These are phyloP conservation scores for Hypomontagnella submonticulosa DNA, from an alignment of 495 filamentous ascomycete genomes.

Conservation along the genomic window DNA sequence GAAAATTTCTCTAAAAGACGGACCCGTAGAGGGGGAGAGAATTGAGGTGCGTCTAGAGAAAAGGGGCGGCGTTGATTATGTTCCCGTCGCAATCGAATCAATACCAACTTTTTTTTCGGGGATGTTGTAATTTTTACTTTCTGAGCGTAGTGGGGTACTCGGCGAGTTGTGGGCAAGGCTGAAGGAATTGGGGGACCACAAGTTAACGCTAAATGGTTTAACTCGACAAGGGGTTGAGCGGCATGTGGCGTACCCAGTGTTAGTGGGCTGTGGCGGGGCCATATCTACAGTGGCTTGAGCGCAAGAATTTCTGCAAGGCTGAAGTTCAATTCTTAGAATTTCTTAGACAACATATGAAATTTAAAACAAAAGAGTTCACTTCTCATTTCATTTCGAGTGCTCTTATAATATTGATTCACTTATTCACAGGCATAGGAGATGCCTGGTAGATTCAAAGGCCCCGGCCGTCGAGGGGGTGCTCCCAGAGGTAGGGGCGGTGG, in stretches of 20 bases:
- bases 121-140: slow-evolving; percentile 40
- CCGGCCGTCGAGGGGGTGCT: slow-evolving; percentile 39
- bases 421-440: slow-evolving; percentile 8
- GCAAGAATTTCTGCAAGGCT: slow-evolving; percentile 44
- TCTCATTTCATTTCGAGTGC: not conserved
- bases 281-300: slow-evolving; percentile 16
- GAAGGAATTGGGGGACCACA: slow-evolving; percentile 7
- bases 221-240: slow-evolving; percentile 2
- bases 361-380: slow-evolving; percentile 1
- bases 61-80: slow-evolving; percentile 19
- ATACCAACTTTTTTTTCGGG: slow-evolving; percentile 18
- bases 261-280: slow-evolving; percentile 16
- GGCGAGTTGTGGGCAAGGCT: slow-evolving; percentile 43
- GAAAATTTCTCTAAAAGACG: slow-evolving; percentile 25
- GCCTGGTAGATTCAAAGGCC: slow-evolving; percentile 42
- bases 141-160: slow-evolving; percentile 33
- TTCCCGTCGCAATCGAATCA: slow-evolving; percentile 10
- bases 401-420: not conserved
- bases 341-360: slow-evolving; percentile 7
- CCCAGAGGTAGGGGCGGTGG: slow-evolving; percentile 43
- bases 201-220: slow-evolving; percentile 14
- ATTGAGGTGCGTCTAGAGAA: slow-evolving; percentile 6
- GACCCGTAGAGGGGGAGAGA: too few species aligned
- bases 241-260: not conserved
- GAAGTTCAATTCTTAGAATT: slow-evolving; percentile 31